Evolutionary conservation across 225 moss, liverwort and hornwort species (phyloP).

Genomic region (Polytrichum commune): DNA sequence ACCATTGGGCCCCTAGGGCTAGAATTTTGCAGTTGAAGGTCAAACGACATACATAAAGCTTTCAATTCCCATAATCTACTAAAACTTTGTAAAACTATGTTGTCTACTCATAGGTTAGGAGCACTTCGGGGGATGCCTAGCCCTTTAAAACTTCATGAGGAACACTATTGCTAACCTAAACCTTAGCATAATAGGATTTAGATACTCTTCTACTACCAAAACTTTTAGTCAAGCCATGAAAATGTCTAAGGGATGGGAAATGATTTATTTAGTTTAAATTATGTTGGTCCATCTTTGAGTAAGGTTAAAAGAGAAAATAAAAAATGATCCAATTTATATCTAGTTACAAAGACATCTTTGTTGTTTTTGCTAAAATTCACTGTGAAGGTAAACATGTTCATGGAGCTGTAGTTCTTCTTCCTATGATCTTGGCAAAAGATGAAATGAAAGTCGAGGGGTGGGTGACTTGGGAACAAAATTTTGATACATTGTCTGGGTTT

Average conservation of each 20-base stretch:
- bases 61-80: neutral
- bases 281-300: neutral
- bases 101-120: too few relatives aligned
- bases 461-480: neutral
- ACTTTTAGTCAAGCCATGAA: neutral
- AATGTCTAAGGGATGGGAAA: neutral
- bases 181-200: neutral
- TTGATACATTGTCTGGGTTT: neutral
- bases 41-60: neutral
- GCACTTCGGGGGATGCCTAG: neutral
- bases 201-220: neutral
- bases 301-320: neutral
- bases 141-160: slow-evolving; percentile 1
- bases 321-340: neutral
- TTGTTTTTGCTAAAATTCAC: neutral
- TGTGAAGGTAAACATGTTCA: neutral
- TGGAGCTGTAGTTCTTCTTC: neutral
- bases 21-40: neutral
- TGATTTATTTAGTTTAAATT: neutral
- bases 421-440: neutral
- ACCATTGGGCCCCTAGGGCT: neutral
- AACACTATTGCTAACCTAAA: neutral
- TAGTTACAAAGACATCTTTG: neutral
- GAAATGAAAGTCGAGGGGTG: neutral
- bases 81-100: neutral